Percentiles rank a stretch among this genome's conserved stretches.
These are phyloP conservation scores for Verticillium tricorpus DNA, from an alignment of 2,329 filamentous ascomycete species.

Conservation along the genomic window DNA sequence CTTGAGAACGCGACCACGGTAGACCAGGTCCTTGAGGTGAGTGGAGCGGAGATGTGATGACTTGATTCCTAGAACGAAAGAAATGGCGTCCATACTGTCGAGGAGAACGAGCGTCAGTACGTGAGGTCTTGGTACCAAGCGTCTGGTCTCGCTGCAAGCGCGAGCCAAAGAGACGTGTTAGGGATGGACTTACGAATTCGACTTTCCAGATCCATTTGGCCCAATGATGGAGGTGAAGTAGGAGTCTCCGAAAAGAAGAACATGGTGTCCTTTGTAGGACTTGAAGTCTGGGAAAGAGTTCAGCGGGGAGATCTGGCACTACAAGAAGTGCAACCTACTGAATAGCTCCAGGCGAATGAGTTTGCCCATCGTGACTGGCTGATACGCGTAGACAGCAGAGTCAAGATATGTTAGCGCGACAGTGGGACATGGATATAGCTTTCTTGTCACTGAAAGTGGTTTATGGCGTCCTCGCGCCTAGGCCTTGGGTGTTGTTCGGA, in stretches of 20 bases:
- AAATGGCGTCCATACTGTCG: slow-evolving; percentile 93
- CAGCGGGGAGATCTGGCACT: not conserved
- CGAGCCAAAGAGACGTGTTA: slow-evolving; percentile 1
- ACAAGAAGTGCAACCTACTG: slow-evolving; percentile 52
- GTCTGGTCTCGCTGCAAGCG: too few relatives aligned
- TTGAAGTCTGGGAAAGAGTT: slow-evolving; percentile 72
- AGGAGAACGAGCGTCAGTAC: slow-evolving; percentile 14
- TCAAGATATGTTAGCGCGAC: not conserved
- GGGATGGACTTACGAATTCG: slow-evolving; percentile 70
- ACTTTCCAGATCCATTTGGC: slow-evolving; percentile 98
- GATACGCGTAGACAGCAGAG: not conserved
- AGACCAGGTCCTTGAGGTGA: slow-evolving; percentile 90
- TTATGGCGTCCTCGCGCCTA: not conserved
- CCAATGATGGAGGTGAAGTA: slow-evolving; percentile 99
- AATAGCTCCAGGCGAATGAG: slow-evolving; percentile 91
- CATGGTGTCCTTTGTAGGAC: slow-evolving; percentile 97
- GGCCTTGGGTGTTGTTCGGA: not conserved
- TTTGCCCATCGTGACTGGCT: slow-evolving; percentile 75
- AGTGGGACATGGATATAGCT: not conserved
- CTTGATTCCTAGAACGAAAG: slow-evolving; percentile 97
- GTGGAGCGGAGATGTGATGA: slow-evolving; percentile 95
- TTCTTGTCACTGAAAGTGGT: not conserved
- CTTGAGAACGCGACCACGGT: slow-evolving; percentile 88
- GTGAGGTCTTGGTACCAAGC: not conserved
- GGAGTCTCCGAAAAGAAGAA: slow-evolving; percentile 89